Conservation (phyloP, 441 rosid genomes). For the Euphorbia celastroides region DNA sequence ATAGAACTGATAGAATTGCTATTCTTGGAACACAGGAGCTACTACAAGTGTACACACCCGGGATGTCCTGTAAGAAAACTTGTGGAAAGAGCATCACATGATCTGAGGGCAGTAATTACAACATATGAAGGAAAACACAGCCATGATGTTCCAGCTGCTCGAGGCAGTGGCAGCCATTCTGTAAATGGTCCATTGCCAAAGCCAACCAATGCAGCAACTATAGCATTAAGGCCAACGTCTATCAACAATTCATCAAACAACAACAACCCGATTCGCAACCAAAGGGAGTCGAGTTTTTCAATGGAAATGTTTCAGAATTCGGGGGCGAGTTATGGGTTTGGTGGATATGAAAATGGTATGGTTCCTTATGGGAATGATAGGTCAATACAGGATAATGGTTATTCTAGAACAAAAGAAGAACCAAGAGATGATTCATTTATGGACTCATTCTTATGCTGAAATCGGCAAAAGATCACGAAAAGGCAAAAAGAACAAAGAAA, state of each 20-base stretch:
- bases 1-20: too few relatives aligned
- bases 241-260: slow-evolving; percentile 11
- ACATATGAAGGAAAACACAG: slow-evolving; percentile 93
- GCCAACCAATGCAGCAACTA: slow-evolving; percentile 11
- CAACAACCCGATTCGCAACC: slow-evolving; percentile 18
- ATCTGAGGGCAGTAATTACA: slow-evolving; percentile 72
- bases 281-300: slow-evolving; percentile 30
- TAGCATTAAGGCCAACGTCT: slow-evolving; percentile 12
- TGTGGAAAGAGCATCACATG: slow-evolving; percentile 82
- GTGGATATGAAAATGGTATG: slow-evolving; percentile 35
- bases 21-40: slow-evolving; percentile 50
- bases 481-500: neutral
- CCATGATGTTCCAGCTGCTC: slow-evolving; percentile 82
- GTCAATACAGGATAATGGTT: slow-evolving; percentile 21
- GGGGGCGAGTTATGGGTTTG: slow-evolving; percentile 36
- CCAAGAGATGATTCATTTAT: slow-evolving; percentile 51
- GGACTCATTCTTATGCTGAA: slow-evolving; percentile 43
- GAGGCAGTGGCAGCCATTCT: slow-evolving; percentile 46
- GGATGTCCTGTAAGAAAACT: slow-evolving; percentile 90
- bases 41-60: slow-evolving; percentile 78
- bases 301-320: slow-evolving; percentile 45
- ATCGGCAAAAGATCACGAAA: neutral
- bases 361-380: slow-evolving; percentile 31
- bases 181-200: slow-evolving; percentile 25
- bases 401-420: slow-evolving; percentile 48